These are phyloP conservation scores for Pichia sp. DNA, from an alignment of 1,139 yeast genomes.

Conservation along the genomic window DNA sequence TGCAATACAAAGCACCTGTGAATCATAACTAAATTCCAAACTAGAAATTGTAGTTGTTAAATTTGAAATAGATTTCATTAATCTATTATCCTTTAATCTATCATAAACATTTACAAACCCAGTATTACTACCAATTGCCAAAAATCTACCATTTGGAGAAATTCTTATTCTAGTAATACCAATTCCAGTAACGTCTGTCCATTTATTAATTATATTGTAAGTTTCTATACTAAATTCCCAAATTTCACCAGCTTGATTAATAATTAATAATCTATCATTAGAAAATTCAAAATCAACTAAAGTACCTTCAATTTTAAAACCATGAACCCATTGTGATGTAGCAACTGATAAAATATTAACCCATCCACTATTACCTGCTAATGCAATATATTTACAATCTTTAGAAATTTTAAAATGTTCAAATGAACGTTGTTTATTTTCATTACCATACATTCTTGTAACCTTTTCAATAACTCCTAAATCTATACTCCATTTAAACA, in stretches of 20 bases:
- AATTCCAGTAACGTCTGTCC: conserved; percentile 86
- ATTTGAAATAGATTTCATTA: conserved; percentile 65
- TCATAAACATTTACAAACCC: conserved; percentile 92
- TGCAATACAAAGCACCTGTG: conserved; percentile 82
- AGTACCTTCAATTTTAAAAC: conserved; percentile 84
- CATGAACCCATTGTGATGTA: conserved; percentile 81
- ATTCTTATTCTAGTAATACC: conserved; percentile 73
- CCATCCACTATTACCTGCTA: conserved; percentile 88
- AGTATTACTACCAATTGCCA: conserved; percentile 82
- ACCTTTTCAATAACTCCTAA: conserved; percentile 63
- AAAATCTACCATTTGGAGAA: conserved; percentile 56
- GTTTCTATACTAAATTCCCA: conserved; percentile 72
- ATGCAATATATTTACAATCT: conserved; percentile 64
- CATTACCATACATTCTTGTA: conserved; percentile 88
- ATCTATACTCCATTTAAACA: conserved; percentile 86
- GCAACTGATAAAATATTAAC: conserved; percentile 68
- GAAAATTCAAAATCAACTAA: conserved; percentile 71
- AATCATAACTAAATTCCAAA: conserved; percentile 75
- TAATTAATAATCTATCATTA: conserved; percentile 40
- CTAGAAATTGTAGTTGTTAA: conserved; percentile 76
- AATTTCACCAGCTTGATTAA: conserved; percentile 77
- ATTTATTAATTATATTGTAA: conserved; percentile 50
- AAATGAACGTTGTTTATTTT: conserved; percentile 75
- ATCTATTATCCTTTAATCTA: conserved; percentile 35
- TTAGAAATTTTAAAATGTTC: conserved; percentile 75